A percentile compares a stretch with the other conserved stretches of the same genome.
Evolutionary conservation across 208 protist genomes (phyloP).

Genomic region (Crithidia expoeki): DNA sequence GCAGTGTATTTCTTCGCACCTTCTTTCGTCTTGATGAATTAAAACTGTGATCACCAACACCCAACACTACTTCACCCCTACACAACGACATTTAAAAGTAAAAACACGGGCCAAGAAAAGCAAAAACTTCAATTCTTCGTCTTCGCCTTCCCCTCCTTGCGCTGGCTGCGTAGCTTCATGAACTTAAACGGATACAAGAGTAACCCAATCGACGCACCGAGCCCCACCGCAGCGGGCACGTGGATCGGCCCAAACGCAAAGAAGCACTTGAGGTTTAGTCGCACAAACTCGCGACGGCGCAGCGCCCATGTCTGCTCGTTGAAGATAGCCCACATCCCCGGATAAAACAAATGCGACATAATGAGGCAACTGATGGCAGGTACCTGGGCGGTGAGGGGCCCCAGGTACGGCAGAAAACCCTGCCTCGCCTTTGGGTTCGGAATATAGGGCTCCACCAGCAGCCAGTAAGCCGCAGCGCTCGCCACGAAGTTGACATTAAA

Average conservation of each 20-base stretch:
- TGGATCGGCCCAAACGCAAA: constrained; percentile 58
- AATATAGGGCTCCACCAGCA: constrained; percentile 51
- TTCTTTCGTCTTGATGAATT: not conserved
- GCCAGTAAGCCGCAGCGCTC: constrained; percentile 43
- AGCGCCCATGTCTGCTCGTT: constrained; percentile 64
- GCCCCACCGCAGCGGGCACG: constrained; percentile 41
- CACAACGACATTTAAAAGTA: too few relatives aligned
- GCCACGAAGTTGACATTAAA: constrained; percentile 72
- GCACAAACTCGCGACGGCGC: constrained; percentile 52
- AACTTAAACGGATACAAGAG: constrained; percentile 67
- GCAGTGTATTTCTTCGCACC: not conserved
- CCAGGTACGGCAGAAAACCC: constrained; percentile 67
- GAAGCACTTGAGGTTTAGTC: constrained; percentile 67
- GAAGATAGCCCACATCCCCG: constrained; percentile 65
- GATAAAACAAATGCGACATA: constrained; percentile 66
- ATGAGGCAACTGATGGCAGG: constrained; percentile 54
- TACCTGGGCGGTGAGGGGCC: constrained; percentile 61
- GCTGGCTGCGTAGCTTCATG: constrained; percentile 39
- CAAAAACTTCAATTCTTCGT: not conserved
- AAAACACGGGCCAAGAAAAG: too few relatives aligned
- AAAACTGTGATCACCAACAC: not conserved
- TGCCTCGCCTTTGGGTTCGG: constrained; percentile 40
- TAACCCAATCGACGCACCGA: constrained; percentile 45
- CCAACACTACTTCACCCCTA: too few relatives aligned
- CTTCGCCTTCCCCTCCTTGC: not conserved